Base-by-base conservation (phyloP, 1,284 basidiomycete genomes). In the Bondarzewia mesenterica region DNA sequence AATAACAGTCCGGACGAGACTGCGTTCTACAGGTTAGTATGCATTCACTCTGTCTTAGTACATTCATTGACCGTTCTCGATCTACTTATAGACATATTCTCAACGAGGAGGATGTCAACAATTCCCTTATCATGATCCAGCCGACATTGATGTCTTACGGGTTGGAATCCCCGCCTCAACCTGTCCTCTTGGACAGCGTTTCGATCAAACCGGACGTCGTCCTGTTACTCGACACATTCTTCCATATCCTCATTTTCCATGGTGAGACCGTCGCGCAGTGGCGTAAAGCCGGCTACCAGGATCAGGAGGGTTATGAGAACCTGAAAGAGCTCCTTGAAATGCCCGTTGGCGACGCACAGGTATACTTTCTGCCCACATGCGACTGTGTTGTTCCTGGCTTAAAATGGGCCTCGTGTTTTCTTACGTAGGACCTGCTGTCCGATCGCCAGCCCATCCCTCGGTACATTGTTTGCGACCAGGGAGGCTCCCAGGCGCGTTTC, bases 1-100 rank as follows among this genome's bases (percentile, higher is more conserved):
- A 99, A 99, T 73, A 99, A 98, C 75, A 96, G 92, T 74, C 95
- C 95, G 5, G 95, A 99, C 65, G 95, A 99, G 75, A 98, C 94
- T 22, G 96, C 95, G 15, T 99, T 96, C 77, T 98, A 98, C 71
- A 78, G 92, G 89, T 85, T 48, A 54, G 75, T 63, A 47, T 38
- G 23, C 35, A 20, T 35, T 22, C 16, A 21, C 22, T 46, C 10
- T 50, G 47, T 36, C 60, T 26, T 57, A 42, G 5, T 36, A 26
- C 7, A 15, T 16, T 18, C 5, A 10, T 3, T 43, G 42, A 43
- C 15, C 16, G 6, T 7, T 27, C 25, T 29, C 7, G 18, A n/a
- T n/a, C n/a, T 37, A 40, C 35, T 10, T 38, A 18, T 56, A 93
- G 94, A 56, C 96, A 98, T 66, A 85, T 98, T 40, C 74, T 99